Evolutionary conservation across 495 filamentous ascomycete species (phyloP), one percentile per base, ranked within the genome.

Genomic region (Aspergillus indologenus): DNA sequence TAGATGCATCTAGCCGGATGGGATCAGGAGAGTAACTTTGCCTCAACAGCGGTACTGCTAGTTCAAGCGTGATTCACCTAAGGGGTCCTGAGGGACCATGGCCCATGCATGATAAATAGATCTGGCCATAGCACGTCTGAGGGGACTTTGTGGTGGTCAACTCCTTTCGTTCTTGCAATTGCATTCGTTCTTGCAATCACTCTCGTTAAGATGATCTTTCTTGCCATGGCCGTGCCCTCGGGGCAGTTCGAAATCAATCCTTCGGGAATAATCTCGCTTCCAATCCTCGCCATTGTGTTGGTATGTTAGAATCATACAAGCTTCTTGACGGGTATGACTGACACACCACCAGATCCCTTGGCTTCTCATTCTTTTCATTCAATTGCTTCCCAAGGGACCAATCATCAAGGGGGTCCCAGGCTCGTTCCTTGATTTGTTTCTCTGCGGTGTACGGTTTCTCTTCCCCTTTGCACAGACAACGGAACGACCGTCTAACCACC

Each of bases 351-450:
- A 75, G 67, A 59, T 61, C n/a, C 52, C 60, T 11, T 59, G 45
- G 21, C 46, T 64, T 18, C 7, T 65, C 6, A 53, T 66, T 9
- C 23, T 69, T 0, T 54, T 58, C 18, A 34, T 69, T 5, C 55
- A 64, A 40, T 23, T 59, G 1, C 21, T 56, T 7, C 59, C 60
- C 9, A 64, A 65, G 45, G 60, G 60, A 0, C 67, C 67, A 1
- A 44, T 50, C 43, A 66, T 66, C 31, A 61, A 64, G 31, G 61
- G 57, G 0, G 63, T 64, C 9, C 57, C 58, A 4, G 67, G 67
- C 0, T 45, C 64, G 0, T 50, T 57, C 14, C 20, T 60, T 1
- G 67, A 56, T 20, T 21, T 51, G 1, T 64, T 59, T 45, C 40
- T 64, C 17, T 61, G 53, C 18, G 67, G 67, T 44, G 67, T 69